Evolutionary conservation across 768 basidiomycete genomes (phyloP).

Genomic region (Tremella yokohamensis): DNA sequence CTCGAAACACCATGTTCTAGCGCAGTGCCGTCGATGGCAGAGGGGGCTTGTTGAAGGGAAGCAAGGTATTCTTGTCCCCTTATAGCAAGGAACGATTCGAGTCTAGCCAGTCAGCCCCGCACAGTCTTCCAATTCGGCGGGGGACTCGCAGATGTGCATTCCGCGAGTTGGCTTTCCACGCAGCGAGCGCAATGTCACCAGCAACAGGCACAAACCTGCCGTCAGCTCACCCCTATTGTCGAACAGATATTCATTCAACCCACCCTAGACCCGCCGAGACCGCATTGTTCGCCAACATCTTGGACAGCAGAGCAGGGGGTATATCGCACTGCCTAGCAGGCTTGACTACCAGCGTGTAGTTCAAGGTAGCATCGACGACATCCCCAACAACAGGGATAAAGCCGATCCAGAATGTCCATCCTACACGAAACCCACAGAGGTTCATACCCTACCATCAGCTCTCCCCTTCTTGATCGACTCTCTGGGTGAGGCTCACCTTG

Average conservation of each 20-base stretch:
- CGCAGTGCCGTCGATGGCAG: constrained; percentile 14
- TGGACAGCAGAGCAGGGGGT: constrained; percentile 63
- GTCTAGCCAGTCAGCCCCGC: constrained; percentile 30
- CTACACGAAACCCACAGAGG: constrained; percentile 75
- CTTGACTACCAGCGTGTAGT: constrained; percentile 71
- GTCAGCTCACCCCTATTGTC: neutral
- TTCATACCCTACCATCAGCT: constrained; percentile 57
- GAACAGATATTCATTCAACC: constrained; percentile 8
- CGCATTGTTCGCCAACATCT: constrained; percentile 72
- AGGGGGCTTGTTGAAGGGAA: constrained; percentile 29
- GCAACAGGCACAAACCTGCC: constrained; percentile 60
- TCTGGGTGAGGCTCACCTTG: constrained; percentile 54
- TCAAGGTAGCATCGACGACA: constrained; percentile 44
- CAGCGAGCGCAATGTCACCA: constrained; percentile 72
- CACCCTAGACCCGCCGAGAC: constrained; percentile 64
- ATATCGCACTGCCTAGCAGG: constrained; percentile 72
- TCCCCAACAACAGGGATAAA: constrained; percentile 48
- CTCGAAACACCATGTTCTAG: neutral
- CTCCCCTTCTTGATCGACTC: neutral
- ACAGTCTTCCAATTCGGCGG: neutral
- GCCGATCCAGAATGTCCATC: constrained; percentile 74
- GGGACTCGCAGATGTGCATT: constrained; percentile 64
- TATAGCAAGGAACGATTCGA: constrained; percentile 78
- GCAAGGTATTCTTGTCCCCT: constrained; percentile 69
- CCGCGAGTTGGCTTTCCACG: constrained; percentile 81